Base-by-base conservation (phyloP, 306 rosid species). In the Malus sylvestris region DNA sequence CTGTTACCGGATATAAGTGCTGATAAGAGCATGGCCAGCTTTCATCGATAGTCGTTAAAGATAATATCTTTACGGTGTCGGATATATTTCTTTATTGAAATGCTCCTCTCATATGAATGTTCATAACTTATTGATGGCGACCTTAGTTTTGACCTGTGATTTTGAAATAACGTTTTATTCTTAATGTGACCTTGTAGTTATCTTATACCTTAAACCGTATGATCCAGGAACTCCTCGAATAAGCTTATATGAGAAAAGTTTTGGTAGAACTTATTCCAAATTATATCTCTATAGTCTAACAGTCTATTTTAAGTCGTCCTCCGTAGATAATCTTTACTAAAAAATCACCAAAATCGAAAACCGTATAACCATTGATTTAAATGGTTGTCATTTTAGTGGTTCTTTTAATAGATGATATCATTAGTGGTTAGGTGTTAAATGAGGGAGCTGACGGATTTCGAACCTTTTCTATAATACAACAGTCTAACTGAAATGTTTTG, bases 121-220 rank as follows among this genome's bases (percentile, higher is more conserved):
- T 35, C 40, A 6, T 38, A 38, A 27, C 60, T 42, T 10, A 45
- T 32, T 35, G 79, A 80, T 68, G 38, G 53, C 32, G 70, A 68
- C 83, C 33, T 80, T 46, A 60, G 51, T 33, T 68, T 80, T 74
- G 66, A 80, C 78, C 3, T n/a, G n/a, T 65, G 25, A 2, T 30
- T 53, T 44, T 30, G 57, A 59, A 60, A n/a, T 59, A n/a, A 42
- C 20, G 1, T 6, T 77, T 49, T 23, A 4, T 66, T 27, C 68
- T 20, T 6, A n/a, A 30, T 25, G 42, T 71, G 3, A 40, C 16
- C 19, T 72, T 72, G 30, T 23, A 46, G 19, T 40, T 59, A 73
- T 73, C 77, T 7, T 65, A 33, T 63, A 29, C 13, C 10, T 2
- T 60, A 11, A 25, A 2, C 3, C 16, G 0, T 23, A 23, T 57